Base-by-base conservation (phyloP, 73 alveolate genomes). In the Paramecium caudatum region DNA sequence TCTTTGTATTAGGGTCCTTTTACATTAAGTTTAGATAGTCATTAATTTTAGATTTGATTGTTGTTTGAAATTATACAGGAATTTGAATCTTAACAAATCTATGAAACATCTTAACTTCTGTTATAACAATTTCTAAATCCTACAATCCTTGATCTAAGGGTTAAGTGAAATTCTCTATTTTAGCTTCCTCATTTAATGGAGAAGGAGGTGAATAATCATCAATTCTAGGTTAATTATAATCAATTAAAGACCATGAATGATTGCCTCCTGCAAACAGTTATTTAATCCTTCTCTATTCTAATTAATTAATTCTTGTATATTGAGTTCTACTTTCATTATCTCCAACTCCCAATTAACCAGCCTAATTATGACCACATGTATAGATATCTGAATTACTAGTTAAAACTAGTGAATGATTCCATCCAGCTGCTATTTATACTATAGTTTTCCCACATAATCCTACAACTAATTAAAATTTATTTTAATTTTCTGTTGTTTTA, bases 171-270 rank as follows among this genome's bases (percentile, higher is more conserved):
- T 36, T 21, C 15, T 74, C 88, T 41, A 74, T 37, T 16, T 74
- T 74, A 0, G 39, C 39, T 37, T 46, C 86, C 27, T 61, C 78
- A 37, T 45, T 46, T 41, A 92, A 17, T 3, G 94, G 97, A 33
- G 91, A 63, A 5, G 96, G 95, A 4, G 92, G 94, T 82, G 92
- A 45, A 85, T 91, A 94, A 82, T 82, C 94, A 7, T 93, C 96
- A 93, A 95, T 96, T 46, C 95, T 81, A 46, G 99, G 99, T 61
- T 90, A 50, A 46, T 91, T 90, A 17, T 94, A 93, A 90, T 98
- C 99, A 30, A 97, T 82, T 8, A 97, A 91, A 41, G 98, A 96
- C 99, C 99, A 97, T 17, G 99, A 95, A 94, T 97, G 99, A 91
- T 95, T 96, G 13, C 99, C 99, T 7, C 99, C 99, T 15, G 99